A percentile compares a stretch with the other conserved stretches of the same genome.
These are phyloP conservation scores for Didymella segeticola DNA, from an alignment of 2,329 filamentous ascomycete species.

Conservation along the genomic window DNA sequence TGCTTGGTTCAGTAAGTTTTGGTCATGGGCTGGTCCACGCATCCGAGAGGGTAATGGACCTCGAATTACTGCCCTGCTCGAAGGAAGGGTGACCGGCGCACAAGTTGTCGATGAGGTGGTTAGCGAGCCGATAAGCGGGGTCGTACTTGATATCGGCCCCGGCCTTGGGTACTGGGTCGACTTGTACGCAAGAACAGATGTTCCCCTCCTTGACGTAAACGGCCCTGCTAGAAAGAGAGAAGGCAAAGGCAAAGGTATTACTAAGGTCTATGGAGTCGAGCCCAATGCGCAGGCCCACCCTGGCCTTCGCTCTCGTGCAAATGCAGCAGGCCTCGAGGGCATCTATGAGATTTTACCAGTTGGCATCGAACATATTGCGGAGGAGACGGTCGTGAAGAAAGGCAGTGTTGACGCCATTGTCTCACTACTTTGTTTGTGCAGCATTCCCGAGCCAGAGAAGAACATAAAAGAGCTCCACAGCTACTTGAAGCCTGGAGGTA, in stretches of 20 bases:
- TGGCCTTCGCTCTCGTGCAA: constrained; percentile 11
- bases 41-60: constrained; percentile 20
- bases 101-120: constrained; percentile 16
- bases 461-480: constrained; percentile 22
- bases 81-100: constrained; percentile 21
- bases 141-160: constrained; percentile 24
- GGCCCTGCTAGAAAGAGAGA: background rate
- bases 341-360: constrained; percentile 23
- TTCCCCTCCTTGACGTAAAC: constrained; percentile 7
- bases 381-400: constrained; percentile 16
- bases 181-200: constrained; percentile 14
- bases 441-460: constrained; percentile 26
- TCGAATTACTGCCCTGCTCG: constrained; percentile 22
- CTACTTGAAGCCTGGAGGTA: constrained; percentile 25
- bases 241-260: constrained; percentile 5
- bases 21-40: constrained; percentile 18
- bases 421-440: constrained; percentile 25
- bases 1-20: constrained; percentile 26
- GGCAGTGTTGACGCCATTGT: constrained; percentile 27
- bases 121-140: constrained; percentile 17
- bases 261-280: constrained; percentile 25
- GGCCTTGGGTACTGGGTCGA: constrained; percentile 29
- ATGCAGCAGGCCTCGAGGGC: constrained; percentile 15
- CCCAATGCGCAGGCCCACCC: constrained; percentile 18
- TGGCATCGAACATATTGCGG: constrained; percentile 21